phyloP scores from a whole-genome alignment of 2,329 filamentous ascomycete genomes.

The Aspergillus quadricinctus region DNA sequence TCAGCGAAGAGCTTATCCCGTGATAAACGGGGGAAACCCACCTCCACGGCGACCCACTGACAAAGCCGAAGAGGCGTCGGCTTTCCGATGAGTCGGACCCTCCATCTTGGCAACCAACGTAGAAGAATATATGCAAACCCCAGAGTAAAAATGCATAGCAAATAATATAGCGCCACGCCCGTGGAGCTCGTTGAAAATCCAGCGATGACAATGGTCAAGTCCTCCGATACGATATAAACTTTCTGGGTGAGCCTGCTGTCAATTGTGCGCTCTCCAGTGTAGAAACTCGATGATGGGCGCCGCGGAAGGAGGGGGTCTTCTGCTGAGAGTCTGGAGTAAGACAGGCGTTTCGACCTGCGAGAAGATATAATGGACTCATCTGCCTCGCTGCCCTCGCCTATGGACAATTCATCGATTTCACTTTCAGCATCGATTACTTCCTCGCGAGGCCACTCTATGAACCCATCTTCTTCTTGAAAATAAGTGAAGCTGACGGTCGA shows the following conservation, averaged over 20 bases:
- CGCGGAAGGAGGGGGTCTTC: constrained; percentile 64
- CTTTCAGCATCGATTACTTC: constrained; percentile 41
- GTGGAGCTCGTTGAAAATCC: constrained; percentile 75
- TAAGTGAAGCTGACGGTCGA: constrained; percentile 88
- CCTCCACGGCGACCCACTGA: constrained; percentile 88
- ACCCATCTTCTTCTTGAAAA: constrained; percentile 69
- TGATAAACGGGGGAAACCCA: constrained; percentile 32
- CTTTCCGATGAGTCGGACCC: constrained; percentile 69
- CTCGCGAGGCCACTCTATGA: constrained; percentile 48
- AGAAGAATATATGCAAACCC: constrained; percentile 81
- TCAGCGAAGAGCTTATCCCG: neutral
- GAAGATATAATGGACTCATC: constrained; percentile 33
- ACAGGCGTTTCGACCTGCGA: constrained; percentile 30
- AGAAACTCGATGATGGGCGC: constrained; percentile 65
- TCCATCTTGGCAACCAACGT: constrained; percentile 86
- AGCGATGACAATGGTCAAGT: constrained; percentile 87
- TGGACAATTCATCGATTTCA: constrained; percentile 41
- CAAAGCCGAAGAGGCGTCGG: constrained; percentile 67
- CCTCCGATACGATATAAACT: constrained; percentile 87
- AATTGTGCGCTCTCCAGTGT: constrained; percentile 57
- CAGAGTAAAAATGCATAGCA: constrained; percentile 66
- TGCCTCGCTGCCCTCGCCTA: constrained; percentile 36
- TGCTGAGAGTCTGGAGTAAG: constrained; percentile 41
- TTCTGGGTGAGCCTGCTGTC: constrained; percentile 75
- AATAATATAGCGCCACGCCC: constrained; percentile 65